Base-by-base conservation (phyloP, 1,139 yeast species). In the Lizanozyma gosingica region DNA sequence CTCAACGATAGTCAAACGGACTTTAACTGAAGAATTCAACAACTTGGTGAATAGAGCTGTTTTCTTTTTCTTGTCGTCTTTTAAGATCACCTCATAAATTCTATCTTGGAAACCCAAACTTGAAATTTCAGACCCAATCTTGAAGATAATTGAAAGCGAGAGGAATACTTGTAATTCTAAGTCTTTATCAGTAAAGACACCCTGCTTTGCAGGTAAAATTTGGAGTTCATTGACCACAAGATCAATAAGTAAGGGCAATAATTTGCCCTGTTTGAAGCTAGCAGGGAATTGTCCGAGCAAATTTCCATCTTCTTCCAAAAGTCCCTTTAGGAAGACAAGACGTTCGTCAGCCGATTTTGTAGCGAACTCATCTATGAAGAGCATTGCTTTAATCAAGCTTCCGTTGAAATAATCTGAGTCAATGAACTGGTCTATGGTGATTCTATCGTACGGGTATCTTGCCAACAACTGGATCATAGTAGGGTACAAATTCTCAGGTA, bases 361-460 rank as follows among this genome's bases (percentile, higher is more conserved):
- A 6, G 90, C 77, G 47, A 86, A 81, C 45, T 86, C 94, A 55
- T 90, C 97, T 39, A 92, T 60, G 52, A 84, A 83, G 59, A 83
- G 78, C 68, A 92, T 73, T 2, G 95, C 83, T 54, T 85, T 83
- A 41, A 92, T 80, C 40, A 90, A 64, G 41, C 92, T 85, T 45
- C 90, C 94, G 59, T 86, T 84, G 57, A 84, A 85, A 47, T 64
- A 74, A 35, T 72, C 77, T 16, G 78, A 75, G 35, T 66, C 71
- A 9, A 71, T 57, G 64, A 83, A 56, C 56, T 72, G 69, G 59
- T 78, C 71, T 53, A 78, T 57, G 46, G 75, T 53, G 43, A 71
- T 43, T 62, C 73, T 49, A 60, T 71, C 69, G 41, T 62, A 57
- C 8, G 73, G 63, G 50, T 67, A 60, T 52, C 79, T 50, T 38